Percentiles rank a stretch among this genome's conserved stretches.
phyloP scores from a whole-genome alignment of 768 basidiomycete species.

The Gelatoporia subvermispora region DNA sequence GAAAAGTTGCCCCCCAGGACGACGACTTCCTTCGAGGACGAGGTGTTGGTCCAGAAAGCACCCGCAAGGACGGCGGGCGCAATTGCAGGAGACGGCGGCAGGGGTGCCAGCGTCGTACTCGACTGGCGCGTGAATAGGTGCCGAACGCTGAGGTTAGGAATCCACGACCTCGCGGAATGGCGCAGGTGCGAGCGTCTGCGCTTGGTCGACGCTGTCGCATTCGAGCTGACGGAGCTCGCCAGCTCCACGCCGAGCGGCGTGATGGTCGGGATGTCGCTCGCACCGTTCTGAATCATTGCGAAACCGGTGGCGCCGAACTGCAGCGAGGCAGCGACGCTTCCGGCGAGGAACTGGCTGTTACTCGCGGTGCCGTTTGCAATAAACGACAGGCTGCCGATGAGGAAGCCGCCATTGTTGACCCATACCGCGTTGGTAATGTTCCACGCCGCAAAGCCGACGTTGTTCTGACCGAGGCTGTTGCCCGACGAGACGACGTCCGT shows the following conservation, averaged over 20 bases:
- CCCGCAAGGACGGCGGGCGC: slow-evolving; percentile 85
- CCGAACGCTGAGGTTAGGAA: slow-evolving; percentile 35
- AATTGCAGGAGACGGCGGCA: slow-evolving; percentile 52
- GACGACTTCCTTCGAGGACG: slow-evolving; percentile 58
- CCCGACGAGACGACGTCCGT: slow-evolving; percentile 39
- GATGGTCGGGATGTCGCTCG: slow-evolving; percentile 47
- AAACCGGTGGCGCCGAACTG: slow-evolving; percentile 75
- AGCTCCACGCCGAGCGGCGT: slow-evolving; percentile 59
- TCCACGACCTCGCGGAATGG: slow-evolving; percentile 40
- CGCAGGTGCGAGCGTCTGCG: slow-evolving; percentile 35
- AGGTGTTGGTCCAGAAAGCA: slow-evolving; percentile 83
- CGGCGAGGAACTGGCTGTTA: slow-evolving; percentile 59
- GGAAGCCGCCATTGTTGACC: slow-evolving; percentile 71
- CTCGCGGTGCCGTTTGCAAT: slow-evolving; percentile 61
- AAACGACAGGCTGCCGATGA: slow-evolving; percentile 66
- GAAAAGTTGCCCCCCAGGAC: slow-evolving; percentile 92
- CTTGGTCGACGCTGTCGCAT: slow-evolving; percentile 23
- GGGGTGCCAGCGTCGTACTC: slow-evolving; percentile 37
- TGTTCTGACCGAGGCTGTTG: slow-evolving; percentile 27
- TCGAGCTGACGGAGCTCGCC: slow-evolving; percentile 30
- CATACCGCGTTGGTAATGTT: slow-evolving; percentile 54
- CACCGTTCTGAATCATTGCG: slow-evolving; percentile 69
- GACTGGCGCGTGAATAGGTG: slow-evolving; percentile 50
- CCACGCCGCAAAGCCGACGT: slow-evolving; percentile 74
- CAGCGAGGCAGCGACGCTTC: slow-evolving; percentile 51